phyloP scores from a whole-genome alignment of 176 grass and related monocot species.

The Areca catechu region DNA sequence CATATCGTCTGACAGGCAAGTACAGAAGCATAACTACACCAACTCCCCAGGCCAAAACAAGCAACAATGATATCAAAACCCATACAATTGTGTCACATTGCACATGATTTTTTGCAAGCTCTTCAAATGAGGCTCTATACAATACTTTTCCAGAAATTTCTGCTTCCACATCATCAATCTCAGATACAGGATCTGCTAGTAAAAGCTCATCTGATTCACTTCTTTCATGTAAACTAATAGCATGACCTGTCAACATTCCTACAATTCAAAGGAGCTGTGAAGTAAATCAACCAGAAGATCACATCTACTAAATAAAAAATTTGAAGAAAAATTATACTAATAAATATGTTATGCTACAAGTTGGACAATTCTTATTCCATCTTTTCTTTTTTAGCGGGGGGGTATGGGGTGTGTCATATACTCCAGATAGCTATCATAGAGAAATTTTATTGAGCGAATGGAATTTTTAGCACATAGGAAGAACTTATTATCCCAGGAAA shows the following conservation, averaged over 20 bases:
- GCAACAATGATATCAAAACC: conserved; percentile 55
- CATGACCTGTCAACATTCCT: conserved; percentile 48
- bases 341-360: too few relatives aligned
- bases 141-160: conserved; percentile 25
- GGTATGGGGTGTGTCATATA: too few relatives aligned
- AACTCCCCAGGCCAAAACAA: conserved; percentile 64
- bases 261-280: neutral
- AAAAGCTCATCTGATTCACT: conserved; percentile 34
- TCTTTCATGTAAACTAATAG: conserved; percentile 38
- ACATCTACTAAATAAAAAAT: too few relatives aligned
- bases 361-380: too few relatives aligned
- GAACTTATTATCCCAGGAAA: too few relatives aligned
- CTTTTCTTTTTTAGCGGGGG: too few relatives aligned
- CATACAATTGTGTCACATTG: conserved; percentile 60
- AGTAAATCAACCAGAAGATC: too few relatives aligned
- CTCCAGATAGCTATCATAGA: too few relatives aligned
- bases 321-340: too few relatives aligned
- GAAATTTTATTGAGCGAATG: too few relatives aligned
- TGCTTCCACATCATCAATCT: conserved; percentile 23
- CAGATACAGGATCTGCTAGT: conserved; percentile 31
- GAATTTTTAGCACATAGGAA: too few relatives aligned
- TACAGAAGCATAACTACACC: conserved; percentile 65
- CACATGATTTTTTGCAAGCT: conserved; percentile 33
- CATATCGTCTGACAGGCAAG: conserved; percentile 56
- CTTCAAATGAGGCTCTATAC: conserved; percentile 54